Evolutionary conservation across 2,329 filamentous ascomycete genomes (phyloP).

Genomic region (Coniochaeta sp.): DNA sequence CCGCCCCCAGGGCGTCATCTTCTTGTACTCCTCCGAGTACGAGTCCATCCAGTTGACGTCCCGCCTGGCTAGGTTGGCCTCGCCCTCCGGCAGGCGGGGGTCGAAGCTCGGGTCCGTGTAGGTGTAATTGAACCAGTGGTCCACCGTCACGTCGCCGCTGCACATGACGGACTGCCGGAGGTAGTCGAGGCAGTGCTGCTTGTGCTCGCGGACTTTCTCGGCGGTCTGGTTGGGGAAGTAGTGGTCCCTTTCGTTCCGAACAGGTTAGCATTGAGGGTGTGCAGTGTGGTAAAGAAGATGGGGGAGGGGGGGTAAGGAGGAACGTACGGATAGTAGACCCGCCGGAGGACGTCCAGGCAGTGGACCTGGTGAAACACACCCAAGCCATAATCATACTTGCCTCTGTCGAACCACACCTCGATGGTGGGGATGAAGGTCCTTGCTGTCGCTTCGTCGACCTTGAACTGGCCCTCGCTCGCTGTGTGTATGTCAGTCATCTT

Average conservation of each 20-base stretch:
- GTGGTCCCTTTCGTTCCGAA: background rate
- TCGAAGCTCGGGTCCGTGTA: conserved; percentile 1
- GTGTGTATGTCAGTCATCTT: too few species aligned
- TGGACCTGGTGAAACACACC: conserved; percentile 6
- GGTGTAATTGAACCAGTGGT: conserved; percentile 7
- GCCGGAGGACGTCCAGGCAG: conserved; percentile 3
- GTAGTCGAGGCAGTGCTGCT: conserved; percentile 6
- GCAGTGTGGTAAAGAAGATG: too few species aligned
- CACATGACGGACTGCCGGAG: conserved; percentile 7
- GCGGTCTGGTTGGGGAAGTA: conserved; percentile 4
- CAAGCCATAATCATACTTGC: conserved; percentile 2
- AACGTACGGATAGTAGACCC: background rate
- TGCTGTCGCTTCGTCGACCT: background rate
- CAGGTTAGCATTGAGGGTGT: background rate
- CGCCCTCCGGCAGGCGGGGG: too few species aligned
- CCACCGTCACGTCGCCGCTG: conserved; percentile 4
- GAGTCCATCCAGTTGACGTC: conserved; percentile 2
- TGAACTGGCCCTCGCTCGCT: conserved; percentile 4
- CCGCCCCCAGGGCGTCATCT: background rate
- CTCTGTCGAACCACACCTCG: conserved; percentile 3
- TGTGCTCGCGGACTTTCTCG: background rate
- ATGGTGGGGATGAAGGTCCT: background rate
- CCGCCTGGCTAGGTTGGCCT: too few species aligned
- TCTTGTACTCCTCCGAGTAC: background rate
- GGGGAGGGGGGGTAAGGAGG: too few species aligned